Base-by-base conservation (phyloP, 371 early-diverging fungal genomes). In the Actinomortierella wolfii region DNA sequence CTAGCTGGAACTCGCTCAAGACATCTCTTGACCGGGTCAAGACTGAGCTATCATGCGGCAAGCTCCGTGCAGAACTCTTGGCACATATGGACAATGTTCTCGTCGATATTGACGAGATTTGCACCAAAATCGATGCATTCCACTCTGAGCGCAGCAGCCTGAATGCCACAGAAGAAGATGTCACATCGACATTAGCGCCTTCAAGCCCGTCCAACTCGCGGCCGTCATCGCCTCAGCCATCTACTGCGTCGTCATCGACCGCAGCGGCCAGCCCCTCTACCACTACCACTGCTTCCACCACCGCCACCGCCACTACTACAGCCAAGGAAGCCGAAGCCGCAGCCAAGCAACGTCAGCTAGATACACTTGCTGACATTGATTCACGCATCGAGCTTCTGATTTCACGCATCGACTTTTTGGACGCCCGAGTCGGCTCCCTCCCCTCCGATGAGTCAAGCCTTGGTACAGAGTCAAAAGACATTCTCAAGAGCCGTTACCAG, bases 321-420 rank as follows among this genome's bases (percentile, higher is more conserved):
- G 17, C 51, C 42, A 55, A 51, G 8, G 41, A 57, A 25, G 73
- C 68, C 8, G 73, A 77, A 15, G 68, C 76, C 41, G 82, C 85
- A 29, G 76, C 67, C 28, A 71, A 71, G 59, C 65, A 71, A 24
- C 65, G 62, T 47, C 64, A 58, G 26, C 21, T 61, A 18, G 66
- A 66, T 34, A 77, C 80, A 2, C 44, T 87, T 13, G 64, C 79
- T 17, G 81, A 85, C 8, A 79, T 86, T 23, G 87, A 87, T 47
- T 67, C 71, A 24, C 59, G 73, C n/a, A 80, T 83, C 40, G 86
- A 84, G 39, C 78, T 82, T 15, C 51, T 85, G 25, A 78, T 81
- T 21, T 49, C 81, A n/a, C 60, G 76, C 14, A 78, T 86, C 23
- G 85, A 84, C 61, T 73, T 74, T 45, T 64, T 87, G 29, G 81